A percentile compares a stretch with the other conserved stretches of the same genome.
Conservation (phyloP, 2,329 filamentous ascomycete species). For the Albifimbria verrucaria region DNA sequence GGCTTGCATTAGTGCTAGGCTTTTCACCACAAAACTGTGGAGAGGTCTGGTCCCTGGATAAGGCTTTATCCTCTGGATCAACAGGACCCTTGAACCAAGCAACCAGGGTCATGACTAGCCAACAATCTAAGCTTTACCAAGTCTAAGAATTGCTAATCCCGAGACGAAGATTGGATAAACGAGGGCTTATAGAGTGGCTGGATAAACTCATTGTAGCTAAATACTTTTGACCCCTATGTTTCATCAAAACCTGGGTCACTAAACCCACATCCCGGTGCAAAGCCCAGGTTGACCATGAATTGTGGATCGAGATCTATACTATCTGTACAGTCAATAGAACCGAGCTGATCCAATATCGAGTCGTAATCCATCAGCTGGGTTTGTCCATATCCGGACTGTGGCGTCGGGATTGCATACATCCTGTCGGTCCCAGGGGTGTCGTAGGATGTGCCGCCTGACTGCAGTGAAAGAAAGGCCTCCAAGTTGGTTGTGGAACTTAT, state of each 20-base stretch:
- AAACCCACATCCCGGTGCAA: slow-evolving; percentile 59
- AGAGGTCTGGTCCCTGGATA: background rate
- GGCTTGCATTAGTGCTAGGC: background rate
- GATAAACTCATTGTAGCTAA: background rate
- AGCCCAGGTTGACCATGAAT: slow-evolving; percentile 66
- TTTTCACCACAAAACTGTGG: background rate
- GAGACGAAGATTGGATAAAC: no score
- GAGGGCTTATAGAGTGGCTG: background rate
- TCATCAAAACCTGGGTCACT: slow-evolving; percentile 43
- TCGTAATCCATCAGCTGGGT: slow-evolving; percentile 42
- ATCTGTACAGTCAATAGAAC: slow-evolving; percentile 47
- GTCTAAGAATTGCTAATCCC: no score
- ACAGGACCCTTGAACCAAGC: no score
- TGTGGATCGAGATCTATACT: slow-evolving; percentile 54
- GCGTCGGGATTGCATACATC: slow-evolving; percentile 14
- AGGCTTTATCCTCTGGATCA: background rate
- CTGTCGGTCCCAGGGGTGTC: slow-evolving; percentile 16
- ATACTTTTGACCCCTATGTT: slow-evolving; percentile 14
- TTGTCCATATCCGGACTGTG: slow-evolving; percentile 14
- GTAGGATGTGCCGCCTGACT: slow-evolving; percentile 20
- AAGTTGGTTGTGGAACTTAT: background rate
- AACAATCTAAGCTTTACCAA: no score
- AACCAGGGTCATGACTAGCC: no score
- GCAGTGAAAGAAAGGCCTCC: slow-evolving; percentile 10
- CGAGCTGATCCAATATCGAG: slow-evolving; percentile 49